These are phyloP conservation scores for Cenchrus americanus DNA, from an alignment of 176 grass and related monocot species.

Conservation along the genomic window DNA sequence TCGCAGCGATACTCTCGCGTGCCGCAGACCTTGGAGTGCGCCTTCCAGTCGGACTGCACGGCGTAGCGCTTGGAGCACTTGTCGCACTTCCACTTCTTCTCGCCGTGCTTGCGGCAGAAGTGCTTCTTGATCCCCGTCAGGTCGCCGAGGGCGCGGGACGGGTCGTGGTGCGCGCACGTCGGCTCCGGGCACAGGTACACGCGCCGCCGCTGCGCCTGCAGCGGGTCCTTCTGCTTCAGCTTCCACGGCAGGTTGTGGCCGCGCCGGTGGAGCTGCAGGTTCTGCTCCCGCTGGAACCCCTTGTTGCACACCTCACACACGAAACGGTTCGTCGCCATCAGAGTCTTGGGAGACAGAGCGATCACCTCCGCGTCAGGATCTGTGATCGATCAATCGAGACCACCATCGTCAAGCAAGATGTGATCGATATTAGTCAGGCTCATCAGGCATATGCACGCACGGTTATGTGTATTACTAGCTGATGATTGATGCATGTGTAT, in stretches of 20 bases:
- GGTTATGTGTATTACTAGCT: neutral
- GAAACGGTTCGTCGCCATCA: slow-evolving; percentile 96
- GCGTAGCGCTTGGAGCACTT: slow-evolving; percentile 99
- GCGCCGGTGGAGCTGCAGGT: slow-evolving; percentile 97
- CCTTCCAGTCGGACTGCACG: slow-evolving; percentile 98
- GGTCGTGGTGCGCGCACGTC: slow-evolving; percentile 94
- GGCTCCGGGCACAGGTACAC: slow-evolving; percentile 99
- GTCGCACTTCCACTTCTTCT: slow-evolving; percentile 99
- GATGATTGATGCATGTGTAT: neutral
- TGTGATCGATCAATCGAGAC: neutral
- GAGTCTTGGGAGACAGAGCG: slow-evolving; percentile 80
- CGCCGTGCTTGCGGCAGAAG: slow-evolving; percentile 98
- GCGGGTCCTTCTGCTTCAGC: slow-evolving; percentile 84
- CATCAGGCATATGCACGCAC: slow-evolving; percentile 10
- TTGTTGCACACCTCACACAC: slow-evolving; percentile 99
- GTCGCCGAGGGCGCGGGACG: slow-evolving; percentile 82
- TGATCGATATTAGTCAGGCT: neutral
- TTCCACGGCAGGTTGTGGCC: slow-evolving; percentile 99
- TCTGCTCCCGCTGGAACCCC: slow-evolving; percentile 96
- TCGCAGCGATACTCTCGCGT: slow-evolving; percentile 98
- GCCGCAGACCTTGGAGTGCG: slow-evolving; percentile 97
- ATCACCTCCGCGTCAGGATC: slow-evolving; percentile 98
- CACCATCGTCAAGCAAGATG: neutral
- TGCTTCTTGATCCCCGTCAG: slow-evolving; percentile 99
- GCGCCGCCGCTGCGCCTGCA: slow-evolving; percentile 57